Evolutionary conservation across 139 green algal genomes (phyloP).

Genomic region (Trebouxia sp.): DNA sequence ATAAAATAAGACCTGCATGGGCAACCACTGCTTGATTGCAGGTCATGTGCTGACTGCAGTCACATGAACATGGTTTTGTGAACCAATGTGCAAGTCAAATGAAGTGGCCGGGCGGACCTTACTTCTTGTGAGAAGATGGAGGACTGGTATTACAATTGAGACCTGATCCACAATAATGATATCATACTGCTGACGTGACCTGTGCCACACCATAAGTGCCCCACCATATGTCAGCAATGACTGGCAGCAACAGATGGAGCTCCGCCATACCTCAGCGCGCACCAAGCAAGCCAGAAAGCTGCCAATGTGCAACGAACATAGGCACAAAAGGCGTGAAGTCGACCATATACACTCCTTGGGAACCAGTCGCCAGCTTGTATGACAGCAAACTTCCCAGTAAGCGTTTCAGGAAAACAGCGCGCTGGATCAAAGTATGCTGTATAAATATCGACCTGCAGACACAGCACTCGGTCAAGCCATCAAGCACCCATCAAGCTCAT

Average conservation of each 20-base stretch:
- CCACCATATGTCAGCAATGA: no score
- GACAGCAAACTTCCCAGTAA: conserved; percentile 75
- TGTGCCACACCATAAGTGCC: no score
- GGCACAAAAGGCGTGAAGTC: conserved; percentile 81
- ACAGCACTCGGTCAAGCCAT: no score
- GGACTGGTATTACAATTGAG: conserved; percentile 74
- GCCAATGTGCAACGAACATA: conserved; percentile 81
- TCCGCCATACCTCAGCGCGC: no score
- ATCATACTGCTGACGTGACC: conserved; percentile 61
- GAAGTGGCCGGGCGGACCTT: conserved; percentile 25
- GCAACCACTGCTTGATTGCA: no score
- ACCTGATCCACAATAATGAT: conserved; percentile 88
- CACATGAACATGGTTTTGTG: no score
- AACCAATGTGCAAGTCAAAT: neutral
- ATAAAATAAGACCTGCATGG: conserved; percentile 94
- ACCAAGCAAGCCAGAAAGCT: conserved; percentile 69
- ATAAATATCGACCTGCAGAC: conserved; percentile 81
- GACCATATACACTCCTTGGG: conserved; percentile 71
- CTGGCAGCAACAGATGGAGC: no score
- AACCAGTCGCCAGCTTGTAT: conserved; percentile 83
- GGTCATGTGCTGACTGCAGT: no score
- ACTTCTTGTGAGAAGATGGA: conserved; percentile 60
- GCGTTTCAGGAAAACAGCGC: conserved; percentile 92
- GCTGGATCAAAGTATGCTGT: conserved; percentile 86
- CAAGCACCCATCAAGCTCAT: no score